Percentiles rank a stretch among this genome's conserved stretches.
phyloP scores from a whole-genome alignment of 371 early-diverging fungal species.

The Cladochytrium tenue region DNA sequence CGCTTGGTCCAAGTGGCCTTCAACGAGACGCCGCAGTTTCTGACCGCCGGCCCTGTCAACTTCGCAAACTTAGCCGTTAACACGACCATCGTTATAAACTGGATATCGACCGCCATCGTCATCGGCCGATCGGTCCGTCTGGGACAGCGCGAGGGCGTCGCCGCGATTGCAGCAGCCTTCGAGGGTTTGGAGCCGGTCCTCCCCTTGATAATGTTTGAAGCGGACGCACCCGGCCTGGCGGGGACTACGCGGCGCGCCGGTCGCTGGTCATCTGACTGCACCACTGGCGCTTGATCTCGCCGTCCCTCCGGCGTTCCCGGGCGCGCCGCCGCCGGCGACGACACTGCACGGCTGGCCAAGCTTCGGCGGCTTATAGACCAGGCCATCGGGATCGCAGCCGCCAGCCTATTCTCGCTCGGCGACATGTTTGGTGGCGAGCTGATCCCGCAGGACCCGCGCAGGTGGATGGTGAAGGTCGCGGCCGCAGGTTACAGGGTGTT shows the following conservation, averaged over 20 bases:
- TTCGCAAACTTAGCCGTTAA: slow-evolving; percentile 35
- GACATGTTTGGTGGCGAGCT: slow-evolving; percentile 34
- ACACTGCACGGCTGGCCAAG: neutral
- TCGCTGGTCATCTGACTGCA: slow-evolving; percentile 1
- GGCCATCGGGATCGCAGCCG: slow-evolving; percentile 40
- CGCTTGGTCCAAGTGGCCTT: slow-evolving; percentile 10
- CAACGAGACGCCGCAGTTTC: slow-evolving; percentile 16
- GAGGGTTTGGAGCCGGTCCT: neutral
- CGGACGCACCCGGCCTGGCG: slow-evolving; percentile 6
- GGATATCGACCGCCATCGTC: slow-evolving; percentile 28
- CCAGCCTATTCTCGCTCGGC: slow-evolving; percentile 31
- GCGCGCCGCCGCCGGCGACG: neutral
- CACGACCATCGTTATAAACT: slow-evolving; percentile 32
- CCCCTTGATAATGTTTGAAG: slow-evolving; percentile 10
- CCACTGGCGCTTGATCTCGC: neutral
- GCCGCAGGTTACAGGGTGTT: slow-evolving; percentile 39
- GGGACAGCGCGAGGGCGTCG: slow-evolving; percentile 12
- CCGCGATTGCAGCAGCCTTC: neutral
- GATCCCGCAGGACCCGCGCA: slow-evolving; percentile 28
- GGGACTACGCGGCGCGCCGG: slow-evolving; percentile 11
- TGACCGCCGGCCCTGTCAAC: slow-evolving; percentile 25
- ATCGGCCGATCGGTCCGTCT: slow-evolving; percentile 5
- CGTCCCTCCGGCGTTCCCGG: neutral
- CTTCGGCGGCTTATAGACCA: slow-evolving; percentile 13
- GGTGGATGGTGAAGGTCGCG: slow-evolving; percentile 40